Evolutionary conservation across 179 eudicot species (phyloP), one percentile per base, ranked within the genome.

Genomic region (Camellia oleifera): DNA sequence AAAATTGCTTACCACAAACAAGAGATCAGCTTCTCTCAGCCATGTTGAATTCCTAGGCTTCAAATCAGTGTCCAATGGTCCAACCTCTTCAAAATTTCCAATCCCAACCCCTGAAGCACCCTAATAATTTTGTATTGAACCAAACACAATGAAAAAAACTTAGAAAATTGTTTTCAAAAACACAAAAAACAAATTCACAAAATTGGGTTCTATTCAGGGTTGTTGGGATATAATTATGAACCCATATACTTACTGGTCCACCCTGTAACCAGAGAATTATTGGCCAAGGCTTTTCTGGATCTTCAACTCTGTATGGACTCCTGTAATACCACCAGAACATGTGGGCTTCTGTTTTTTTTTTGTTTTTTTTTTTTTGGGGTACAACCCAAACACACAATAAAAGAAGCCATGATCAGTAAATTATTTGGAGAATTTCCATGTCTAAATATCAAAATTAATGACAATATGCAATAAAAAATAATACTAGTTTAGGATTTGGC

Each of bases 261-360:
- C 97, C 98, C 87, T 95, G 98, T 4, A 95, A 85, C 98, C 98
- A 93, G 15, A 95, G 86, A 79, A 95, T 87, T 8, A 89, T 86
- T 67, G 98, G 98, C 97, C 97, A 95, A 14, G 97, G 95, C 85
- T 91, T 93, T 81, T 80, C 81, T 82, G 93, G 91, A 86, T 90
- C 84, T 60, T 90, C 86, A 45, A 88, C 88, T 85, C 97, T 92
- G 83, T 88, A 77, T 6, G 98, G 97, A 82, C 98, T 95, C 81
- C 73, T 93, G 80, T 93, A 95, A 17, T 87, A 79, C 98, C 97
- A 91, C 93, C 94, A 95, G 78, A 95, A 95, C 97, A 95, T 89
- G 74, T 95, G 95, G 72, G 97, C 98, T 84, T 88, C 98, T 94
- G 87, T 74, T 80, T 79, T 62, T 80, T 80, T 17, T 53, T 9